These are phyloP conservation scores for Colletotrichum cordylinicola DNA, from an alignment of 2,329 filamentous ascomycete genomes.

Conservation along the genomic window DNA sequence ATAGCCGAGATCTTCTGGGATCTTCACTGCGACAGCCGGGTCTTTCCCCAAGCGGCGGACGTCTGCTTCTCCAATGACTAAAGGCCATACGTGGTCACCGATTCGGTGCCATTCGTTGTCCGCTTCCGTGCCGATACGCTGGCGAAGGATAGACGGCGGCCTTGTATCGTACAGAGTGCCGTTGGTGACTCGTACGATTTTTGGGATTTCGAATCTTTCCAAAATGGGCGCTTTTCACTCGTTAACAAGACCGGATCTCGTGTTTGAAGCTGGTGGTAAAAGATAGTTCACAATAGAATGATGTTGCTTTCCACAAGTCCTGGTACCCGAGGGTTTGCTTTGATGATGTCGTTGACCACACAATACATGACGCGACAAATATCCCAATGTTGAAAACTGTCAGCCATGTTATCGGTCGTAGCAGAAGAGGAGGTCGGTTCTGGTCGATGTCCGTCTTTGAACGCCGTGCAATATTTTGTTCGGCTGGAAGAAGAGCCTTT, in stretches of 20 bases:
- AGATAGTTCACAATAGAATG: neutral
- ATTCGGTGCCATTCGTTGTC: constrained; percentile 4
- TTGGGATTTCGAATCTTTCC: neutral
- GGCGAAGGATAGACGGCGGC: neutral
- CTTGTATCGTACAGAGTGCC: neutral
- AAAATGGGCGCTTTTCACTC: neutral
- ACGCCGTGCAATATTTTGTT: too few relatives aligned
- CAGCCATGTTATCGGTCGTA: neutral
- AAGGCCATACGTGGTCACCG: neutral
- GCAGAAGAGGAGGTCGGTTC: neutral
- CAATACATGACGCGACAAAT: neutral
- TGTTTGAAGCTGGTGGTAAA: neutral
- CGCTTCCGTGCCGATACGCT: neutral
- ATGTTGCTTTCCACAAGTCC: neutral
- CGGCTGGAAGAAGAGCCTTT: neutral
- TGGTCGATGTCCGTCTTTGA: neutral
- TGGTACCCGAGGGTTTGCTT: neutral
- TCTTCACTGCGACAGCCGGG: constrained; percentile 28
- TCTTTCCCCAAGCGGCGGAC: constrained; percentile 31
- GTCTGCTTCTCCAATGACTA: neutral
- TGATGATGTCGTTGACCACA: neutral
- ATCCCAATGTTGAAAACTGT: neutral
- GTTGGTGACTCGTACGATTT: neutral
- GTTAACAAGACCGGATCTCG: neutral
- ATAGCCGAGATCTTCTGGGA: constrained; percentile 31